Evolutionary conservation across 2,329 filamentous ascomycete genomes (phyloP), one percentile per base, ranked within the genome.

Genomic region (Emmonsia crescens): DNA sequence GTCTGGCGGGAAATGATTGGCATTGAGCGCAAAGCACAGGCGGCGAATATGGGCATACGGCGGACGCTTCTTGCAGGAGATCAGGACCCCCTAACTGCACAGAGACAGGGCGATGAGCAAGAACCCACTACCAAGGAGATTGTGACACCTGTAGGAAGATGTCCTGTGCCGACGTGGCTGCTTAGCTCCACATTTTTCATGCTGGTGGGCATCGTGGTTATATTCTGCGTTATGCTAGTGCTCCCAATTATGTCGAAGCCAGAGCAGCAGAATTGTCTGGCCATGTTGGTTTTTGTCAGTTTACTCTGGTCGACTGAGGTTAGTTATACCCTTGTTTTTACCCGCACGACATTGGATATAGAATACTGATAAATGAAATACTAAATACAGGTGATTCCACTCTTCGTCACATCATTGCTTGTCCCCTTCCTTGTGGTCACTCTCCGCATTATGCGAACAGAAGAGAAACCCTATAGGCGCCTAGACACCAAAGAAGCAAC

Each of bases 1-100:
- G 94, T 99, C 21, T 99, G 94, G 94, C 83, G 95, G 76, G 94
- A 99, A 69, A 94, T 99, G 85, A 99, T 99, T 72, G 94, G 93
- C 60, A 93, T 99, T 68, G 95, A 99, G 78, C 84, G 94, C 27
- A 92, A 96, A 72, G 91, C 91, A 0, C 93, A 97, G 76, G 95
- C 94, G 9, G 93, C 93, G 9, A 94, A 93, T 68, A 82, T 99
- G 66, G 94, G 94, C 49, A 79, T 89, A 58, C 78, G 84, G 27
- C 85, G 89, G 66, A 89, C 90, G 0, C 80, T 97, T 60, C 83
- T 97, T 1, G 92, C 92, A 4, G 83, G 84, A 31, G 88, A 88
- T 40, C 83, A 84, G 21, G 86, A 89, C 67, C 83, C 84, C 33
- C 80, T 83, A 8, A 84, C 85, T 60, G 85, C 87, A 54, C 81